Conservation (phyloP, 495 filamentous ascomycete genomes). For the Aspergillus asperescens region DNA sequence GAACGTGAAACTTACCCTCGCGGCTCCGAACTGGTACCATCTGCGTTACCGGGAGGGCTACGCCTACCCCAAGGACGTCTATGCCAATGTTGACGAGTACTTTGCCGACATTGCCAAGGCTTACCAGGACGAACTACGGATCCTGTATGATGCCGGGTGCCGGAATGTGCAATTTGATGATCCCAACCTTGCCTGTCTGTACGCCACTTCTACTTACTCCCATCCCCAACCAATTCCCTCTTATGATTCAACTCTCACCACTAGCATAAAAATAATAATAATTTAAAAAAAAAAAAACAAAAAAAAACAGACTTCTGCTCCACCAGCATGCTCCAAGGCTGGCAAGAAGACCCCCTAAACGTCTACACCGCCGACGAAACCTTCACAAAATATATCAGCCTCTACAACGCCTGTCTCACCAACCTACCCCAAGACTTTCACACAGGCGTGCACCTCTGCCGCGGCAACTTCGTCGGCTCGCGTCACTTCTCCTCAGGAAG, state of each 20-base stretch:
- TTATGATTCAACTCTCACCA: no score
- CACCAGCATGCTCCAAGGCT: constrained; percentile 65
- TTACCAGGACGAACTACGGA: constrained; percentile 60
- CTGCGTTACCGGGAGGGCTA: constrained; percentile 64
- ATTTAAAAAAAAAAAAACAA: constrained; percentile 5
- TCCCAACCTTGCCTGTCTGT: constrained; percentile 73
- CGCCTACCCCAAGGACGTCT: constrained; percentile 62
- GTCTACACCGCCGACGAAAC: constrained; percentile 57
- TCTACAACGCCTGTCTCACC: constrained; percentile 70
- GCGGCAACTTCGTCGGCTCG: constrained; percentile 73
- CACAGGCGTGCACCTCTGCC: constrained; percentile 72
- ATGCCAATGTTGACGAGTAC: constrained; percentile 62
- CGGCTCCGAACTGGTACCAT: constrained; percentile 71
- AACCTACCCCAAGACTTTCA: constrained; percentile 62
- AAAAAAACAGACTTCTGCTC: constrained; percentile 63
- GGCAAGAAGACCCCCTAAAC: constrained; percentile 52
- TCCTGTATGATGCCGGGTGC: constrained; percentile 63
- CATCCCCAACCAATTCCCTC: not conserved
- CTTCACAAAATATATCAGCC: constrained; percentile 66
- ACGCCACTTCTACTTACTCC: constrained; percentile 22
- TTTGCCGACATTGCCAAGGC: constrained; percentile 70
- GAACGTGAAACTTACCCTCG: constrained; percentile 67
- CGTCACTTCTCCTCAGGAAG: constrained; percentile 77
- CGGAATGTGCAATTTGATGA: constrained; percentile 73
- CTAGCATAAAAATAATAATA: no score